Evolutionary conservation across 176 grass and related monocot species (phyloP).

Genomic region (Oryza longistaminata): DNA sequence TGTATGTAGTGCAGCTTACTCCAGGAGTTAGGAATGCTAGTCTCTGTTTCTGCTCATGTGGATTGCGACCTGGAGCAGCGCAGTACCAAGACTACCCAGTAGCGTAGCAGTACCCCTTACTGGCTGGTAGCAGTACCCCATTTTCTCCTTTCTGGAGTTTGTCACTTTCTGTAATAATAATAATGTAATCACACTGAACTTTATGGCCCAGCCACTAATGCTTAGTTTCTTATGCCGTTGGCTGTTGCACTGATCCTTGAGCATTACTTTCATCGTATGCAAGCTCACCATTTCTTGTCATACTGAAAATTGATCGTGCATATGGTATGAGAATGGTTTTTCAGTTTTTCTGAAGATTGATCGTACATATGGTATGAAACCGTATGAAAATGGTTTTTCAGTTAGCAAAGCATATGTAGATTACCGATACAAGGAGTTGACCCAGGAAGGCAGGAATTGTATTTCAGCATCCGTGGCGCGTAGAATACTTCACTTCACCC

Average conservation of each 20-base stretch:
- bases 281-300: neutral
- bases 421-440: neutral
- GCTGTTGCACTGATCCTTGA: neutral
- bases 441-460: neutral
- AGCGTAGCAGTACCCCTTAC: neutral
- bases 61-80: neutral
- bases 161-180: neutral
- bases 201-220: neutral
- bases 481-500: too few relatives aligned
- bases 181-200: neutral
- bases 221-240: neutral
- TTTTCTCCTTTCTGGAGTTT: neutral
- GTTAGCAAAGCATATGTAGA: neutral
- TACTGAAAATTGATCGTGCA: neutral
- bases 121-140: neutral
- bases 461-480: too few relatives aligned
- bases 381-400: neutral
- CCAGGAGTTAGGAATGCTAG: neutral
- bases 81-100: neutral
- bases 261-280: neutral
- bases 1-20: neutral
- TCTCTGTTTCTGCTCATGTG: neutral
- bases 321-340: neutral
- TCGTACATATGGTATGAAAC: too few relatives aligned
- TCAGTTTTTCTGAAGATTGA: neutral